A percentile compares a stretch with the other conserved stretches of the same genome.
phyloP scores from a whole-genome alignment of 345 rosid genomes.

The Eucalyptus grandis region DNA sequence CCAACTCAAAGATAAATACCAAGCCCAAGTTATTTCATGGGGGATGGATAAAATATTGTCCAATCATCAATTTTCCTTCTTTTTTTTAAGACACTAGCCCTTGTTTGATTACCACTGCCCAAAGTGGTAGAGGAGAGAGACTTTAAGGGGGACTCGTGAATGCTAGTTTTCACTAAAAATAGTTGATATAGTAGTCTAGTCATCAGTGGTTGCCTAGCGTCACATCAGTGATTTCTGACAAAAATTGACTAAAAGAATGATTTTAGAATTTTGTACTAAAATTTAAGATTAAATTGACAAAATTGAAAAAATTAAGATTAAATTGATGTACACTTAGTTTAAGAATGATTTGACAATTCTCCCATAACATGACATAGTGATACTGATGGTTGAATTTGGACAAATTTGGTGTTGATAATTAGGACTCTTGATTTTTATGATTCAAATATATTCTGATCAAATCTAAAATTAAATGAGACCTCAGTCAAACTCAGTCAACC shows the following conservation, averaged over 20 bases:
- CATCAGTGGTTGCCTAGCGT: fast-evolving
- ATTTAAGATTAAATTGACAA: no score
- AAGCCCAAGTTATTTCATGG: neutral
- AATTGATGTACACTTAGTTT: neutral
- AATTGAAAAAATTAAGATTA: no score
- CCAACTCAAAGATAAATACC: neutral
- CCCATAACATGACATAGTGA: neutral
- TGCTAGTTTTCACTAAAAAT: neutral
- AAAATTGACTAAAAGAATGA: no score
- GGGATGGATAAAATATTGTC: neutral
- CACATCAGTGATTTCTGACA: neutral
- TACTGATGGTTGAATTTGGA: neutral
- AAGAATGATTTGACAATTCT: neutral
- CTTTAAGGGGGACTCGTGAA: neutral
- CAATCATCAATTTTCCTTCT: neutral
- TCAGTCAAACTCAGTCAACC: neutral
- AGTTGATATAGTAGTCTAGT: neutral
- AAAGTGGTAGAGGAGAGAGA: neutral
- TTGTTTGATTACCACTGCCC: neutral
- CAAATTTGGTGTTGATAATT: neutral
- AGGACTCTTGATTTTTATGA: neutral
- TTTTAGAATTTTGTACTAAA: no score
- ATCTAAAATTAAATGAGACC: neutral
- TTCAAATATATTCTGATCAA: neutral
- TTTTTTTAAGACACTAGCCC: neutral